Conservation (phyloP, 805 yeast genomes). For the Lipomyces starkeyi region DNA sequence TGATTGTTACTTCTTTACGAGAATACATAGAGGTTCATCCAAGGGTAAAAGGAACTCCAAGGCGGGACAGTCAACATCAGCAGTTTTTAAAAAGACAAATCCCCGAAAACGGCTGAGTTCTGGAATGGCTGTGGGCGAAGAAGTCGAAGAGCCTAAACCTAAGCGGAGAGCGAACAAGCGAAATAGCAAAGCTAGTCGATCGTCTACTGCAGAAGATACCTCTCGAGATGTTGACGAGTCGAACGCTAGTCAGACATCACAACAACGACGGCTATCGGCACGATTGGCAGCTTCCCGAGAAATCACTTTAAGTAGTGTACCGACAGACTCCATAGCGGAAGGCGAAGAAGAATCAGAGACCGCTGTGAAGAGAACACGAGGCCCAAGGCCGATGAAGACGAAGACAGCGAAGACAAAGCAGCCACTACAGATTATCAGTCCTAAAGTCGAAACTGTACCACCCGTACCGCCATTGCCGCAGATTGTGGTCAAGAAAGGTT, state of each 20-base stretch:
- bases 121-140: conserved; percentile 18
- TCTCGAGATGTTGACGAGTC: background rate
- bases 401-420: conserved; percentile 17
- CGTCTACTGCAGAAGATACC: conserved; percentile 9
- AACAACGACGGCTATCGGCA: conserved; percentile 10
- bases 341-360: conserved; percentile 21
- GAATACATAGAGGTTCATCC: conserved; percentile 19
- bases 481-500: background rate
- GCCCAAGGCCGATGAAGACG: conserved; percentile 34
- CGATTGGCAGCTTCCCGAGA: conserved; percentile 11
- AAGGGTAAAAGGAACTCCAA: conserved; percentile 21
- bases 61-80: conserved; percentile 19
- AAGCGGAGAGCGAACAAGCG: conserved; percentile 22
- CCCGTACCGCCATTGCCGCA: conserved; percentile 24
- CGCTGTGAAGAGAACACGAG: conserved; percentile 24
- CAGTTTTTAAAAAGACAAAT: conserved; percentile 8
- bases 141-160: conserved; percentile 20
- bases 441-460: conserved; percentile 8
- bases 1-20: conserved; percentile 51
- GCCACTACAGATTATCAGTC: background rate
- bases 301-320: conserved; percentile 13
- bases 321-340: conserved; percentile 18
- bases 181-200: conserved; percentile 13
- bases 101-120: conserved; percentile 31
- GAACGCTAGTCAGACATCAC: background rate